Evolutionary conservation across 2,329 filamentous ascomycete genomes (phyloP).

Genomic region (Fusarium aywerte): DNA sequence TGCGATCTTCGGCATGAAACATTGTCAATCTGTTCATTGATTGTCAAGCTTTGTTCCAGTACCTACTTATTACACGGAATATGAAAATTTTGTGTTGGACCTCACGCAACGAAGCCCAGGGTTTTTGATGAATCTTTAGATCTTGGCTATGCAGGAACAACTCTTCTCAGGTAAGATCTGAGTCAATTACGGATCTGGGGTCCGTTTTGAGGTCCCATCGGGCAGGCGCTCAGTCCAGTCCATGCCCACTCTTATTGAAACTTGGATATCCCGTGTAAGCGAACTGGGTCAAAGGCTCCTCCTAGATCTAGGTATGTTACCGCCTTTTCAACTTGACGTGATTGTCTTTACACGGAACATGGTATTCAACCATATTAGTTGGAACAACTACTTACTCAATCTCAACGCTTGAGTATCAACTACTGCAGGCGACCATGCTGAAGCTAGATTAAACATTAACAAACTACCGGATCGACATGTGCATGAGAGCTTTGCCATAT

Average conservation of each 20-base stretch:
- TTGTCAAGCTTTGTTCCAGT: not conserved
- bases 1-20: not conserved
- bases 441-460: not conserved
- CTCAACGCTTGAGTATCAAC: not conserved
- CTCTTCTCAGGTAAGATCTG: not conserved
- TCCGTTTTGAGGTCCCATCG: not conserved
- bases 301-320: not conserved
- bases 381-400: too few relatives aligned
- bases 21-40: not conserved
- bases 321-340: slow-evolving; percentile 12
- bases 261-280: slow-evolving; percentile 12
- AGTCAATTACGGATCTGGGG: slow-evolving; percentile 3
- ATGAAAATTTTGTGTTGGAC: not conserved
- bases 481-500: slow-evolving; percentile 30
- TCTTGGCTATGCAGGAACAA: slow-evolving; percentile 1
- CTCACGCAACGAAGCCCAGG: not conserved
- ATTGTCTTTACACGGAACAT: not conserved
- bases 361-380: not conserved
- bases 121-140: not conserved
- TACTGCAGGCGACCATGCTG: not conserved
- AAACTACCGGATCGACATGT: slow-evolving; percentile 1
- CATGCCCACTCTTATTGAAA: slow-evolving; percentile 14
- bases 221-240: not conserved
- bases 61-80: not conserved
- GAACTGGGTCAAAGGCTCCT: slow-evolving; percentile 11